These are phyloP conservation scores for Cercospora sp. DNA, from an alignment of 2,329 filamentous ascomycete genomes.

Conservation along the genomic window DNA sequence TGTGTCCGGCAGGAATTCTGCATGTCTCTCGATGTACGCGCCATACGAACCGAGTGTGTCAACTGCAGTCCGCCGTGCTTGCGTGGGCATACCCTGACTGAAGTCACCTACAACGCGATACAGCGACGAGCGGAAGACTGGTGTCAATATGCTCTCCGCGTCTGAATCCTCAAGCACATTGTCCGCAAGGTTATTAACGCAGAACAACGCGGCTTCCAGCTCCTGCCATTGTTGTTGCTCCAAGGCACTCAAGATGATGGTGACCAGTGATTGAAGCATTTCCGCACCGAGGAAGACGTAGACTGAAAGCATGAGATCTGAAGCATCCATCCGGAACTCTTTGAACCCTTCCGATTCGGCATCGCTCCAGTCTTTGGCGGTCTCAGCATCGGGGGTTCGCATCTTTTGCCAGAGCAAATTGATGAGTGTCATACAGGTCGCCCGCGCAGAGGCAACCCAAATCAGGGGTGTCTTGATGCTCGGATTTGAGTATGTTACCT, in stretches of 20 bases:
- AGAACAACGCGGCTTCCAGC: slow-evolving; percentile 58
- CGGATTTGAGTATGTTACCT: slow-evolving; percentile 54
- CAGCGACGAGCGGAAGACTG: slow-evolving; percentile 63
- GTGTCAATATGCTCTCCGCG: slow-evolving; percentile 60
- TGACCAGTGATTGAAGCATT: slow-evolving; percentile 50
- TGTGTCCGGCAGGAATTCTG: slow-evolving; percentile 66
- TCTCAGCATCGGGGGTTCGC: slow-evolving; percentile 59
- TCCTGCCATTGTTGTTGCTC: slow-evolving; percentile 48
- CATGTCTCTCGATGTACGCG: slow-evolving; percentile 72
- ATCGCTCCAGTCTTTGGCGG: slow-evolving; percentile 65
- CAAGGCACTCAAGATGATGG: slow-evolving; percentile 46
- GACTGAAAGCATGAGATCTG: slow-evolving; percentile 71
- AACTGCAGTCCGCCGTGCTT: slow-evolving; percentile 67
- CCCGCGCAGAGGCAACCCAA: slow-evolving; percentile 62
- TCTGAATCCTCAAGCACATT: slow-evolving; percentile 59
- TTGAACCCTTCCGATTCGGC: slow-evolving; percentile 54
- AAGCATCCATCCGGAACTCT: slow-evolving; percentile 73
- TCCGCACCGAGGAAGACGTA: slow-evolving; percentile 56
- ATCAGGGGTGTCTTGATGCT: slow-evolving; percentile 43
- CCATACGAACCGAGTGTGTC: slow-evolving; percentile 71
- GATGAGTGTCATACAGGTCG: slow-evolving; percentile 58
- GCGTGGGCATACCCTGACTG: slow-evolving; percentile 56
- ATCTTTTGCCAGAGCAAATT: slow-evolving; percentile 36
- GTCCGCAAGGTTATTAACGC: slow-evolving; percentile 67
- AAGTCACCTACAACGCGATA: slow-evolving; percentile 54